Evolutionary conservation across 495 filamentous ascomycete species (phyloP), one percentile per base, ranked within the genome.

Genomic region (Hyaloscypha variabilis): DNA sequence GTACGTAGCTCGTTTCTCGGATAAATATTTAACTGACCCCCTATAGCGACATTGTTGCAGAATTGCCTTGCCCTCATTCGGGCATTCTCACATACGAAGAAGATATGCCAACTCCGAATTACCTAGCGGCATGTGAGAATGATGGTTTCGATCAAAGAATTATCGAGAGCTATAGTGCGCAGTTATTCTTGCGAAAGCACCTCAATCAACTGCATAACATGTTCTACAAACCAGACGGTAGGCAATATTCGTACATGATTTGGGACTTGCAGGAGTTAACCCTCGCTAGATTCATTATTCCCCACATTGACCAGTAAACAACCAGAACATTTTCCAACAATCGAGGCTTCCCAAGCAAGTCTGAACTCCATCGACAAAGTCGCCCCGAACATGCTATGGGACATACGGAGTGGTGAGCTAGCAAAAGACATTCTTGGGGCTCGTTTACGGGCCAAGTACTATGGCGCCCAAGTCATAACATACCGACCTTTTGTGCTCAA

Each of bases 381-480:
- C 5, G 78, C 81, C 2, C 69, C 71, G 1, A 71, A 72, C 62
- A 84, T 82, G 74, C 72, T 64, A 58, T 99, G 94, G 89, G 73
- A 84, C 23, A 29, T 42, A 21, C 89, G 91, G 54, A 71, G 71
- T 2, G 89, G 94, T 49, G 79, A 80, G 2, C 92, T 91, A 2
- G 81, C 93, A 2, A 67, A 65, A 2, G 89, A 97, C 30, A 95
- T 99, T 62, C 88, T 97, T 25, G 82, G 83, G 8, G 94, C 95
- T 21, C 87, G 95, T 5, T 82, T 97, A 57, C 87, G 95, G 29
- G 95, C 92, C 6, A 99, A 99, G 71, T 97, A 94, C 75, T 97
- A 92, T 77, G 95, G 95, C 25, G 94, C 93, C 0, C 83, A 87
- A 50, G 93, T 96, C 55, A 93, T 99, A 72, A 93, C 95, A 19